Conservation (phyloP, 106 monocot genomes). For the Xerophyta viscosa region DNA sequence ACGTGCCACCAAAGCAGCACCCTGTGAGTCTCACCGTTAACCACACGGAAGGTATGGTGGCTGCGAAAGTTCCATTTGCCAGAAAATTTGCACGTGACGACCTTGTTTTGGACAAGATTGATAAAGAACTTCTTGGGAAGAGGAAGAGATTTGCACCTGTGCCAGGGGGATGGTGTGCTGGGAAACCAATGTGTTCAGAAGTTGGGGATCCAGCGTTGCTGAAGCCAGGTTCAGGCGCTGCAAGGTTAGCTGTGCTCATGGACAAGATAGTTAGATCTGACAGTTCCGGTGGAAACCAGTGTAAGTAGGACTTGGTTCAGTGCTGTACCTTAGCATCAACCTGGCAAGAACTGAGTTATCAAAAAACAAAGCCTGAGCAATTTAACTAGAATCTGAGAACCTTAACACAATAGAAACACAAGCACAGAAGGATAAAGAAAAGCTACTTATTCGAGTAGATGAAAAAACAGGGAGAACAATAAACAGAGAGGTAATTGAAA, state of each 20-base stretch:
- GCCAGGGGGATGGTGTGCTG: conserved; percentile 61
- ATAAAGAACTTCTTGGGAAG: conserved; percentile 42
- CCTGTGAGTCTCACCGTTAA: conserved; percentile 35
- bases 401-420: too few species aligned
- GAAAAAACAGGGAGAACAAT: too few species aligned
- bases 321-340: background rate
- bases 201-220: conserved; percentile 23
- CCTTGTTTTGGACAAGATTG: conserved; percentile 50
- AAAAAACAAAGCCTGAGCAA: background rate
- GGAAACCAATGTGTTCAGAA: conserved; percentile 21
- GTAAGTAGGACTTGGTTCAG: conserved; percentile 17
- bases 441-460: too few species aligned
- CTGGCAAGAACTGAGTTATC: background rate
- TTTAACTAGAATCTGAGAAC: background rate
- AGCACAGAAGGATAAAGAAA: too few species aligned
- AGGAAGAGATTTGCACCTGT: conserved; percentile 6
- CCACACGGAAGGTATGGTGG: conserved; percentile 41
- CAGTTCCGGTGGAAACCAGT: conserved; percentile 37
- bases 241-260: conserved; percentile 37
- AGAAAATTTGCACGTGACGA: conserved; percentile 55
- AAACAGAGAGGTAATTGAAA: too few species aligned
- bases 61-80: conserved; percentile 67
- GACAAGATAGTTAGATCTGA: conserved; percentile 31
- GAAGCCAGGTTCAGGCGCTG: conserved; percentile 39
- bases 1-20: conserved; percentile 74